Conservation (phyloP, 305 asterid genomes). For the Fraxinus baroniana region DNA sequence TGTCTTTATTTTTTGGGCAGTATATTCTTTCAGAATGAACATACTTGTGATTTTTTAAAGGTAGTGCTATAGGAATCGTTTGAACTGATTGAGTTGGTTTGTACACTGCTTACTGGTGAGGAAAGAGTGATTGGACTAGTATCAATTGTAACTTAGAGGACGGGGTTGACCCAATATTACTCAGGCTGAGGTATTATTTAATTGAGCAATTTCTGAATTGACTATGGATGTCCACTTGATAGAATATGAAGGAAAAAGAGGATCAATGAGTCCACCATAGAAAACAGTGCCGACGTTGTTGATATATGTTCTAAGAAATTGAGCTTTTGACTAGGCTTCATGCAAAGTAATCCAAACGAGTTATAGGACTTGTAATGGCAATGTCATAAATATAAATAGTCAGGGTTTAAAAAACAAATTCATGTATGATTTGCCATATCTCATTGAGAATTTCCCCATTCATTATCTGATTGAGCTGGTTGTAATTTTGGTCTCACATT, state of each 20-base stretch:
- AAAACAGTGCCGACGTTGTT: not conserved
- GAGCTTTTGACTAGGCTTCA: not conserved
- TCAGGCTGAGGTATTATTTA: not conserved
- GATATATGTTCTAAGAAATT: not conserved
- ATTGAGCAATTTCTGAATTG: not conserved
- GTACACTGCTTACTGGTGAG: not conserved
- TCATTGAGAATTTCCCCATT: not conserved
- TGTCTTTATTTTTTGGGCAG: not conserved
- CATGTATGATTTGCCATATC: not conserved
- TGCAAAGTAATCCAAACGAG: not conserved
- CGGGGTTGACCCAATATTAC: not conserved
- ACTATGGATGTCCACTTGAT: not conserved
- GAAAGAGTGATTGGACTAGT: not conserved
- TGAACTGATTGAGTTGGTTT: not conserved
- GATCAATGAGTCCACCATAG: not conserved
- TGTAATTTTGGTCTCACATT: slow-evolving; percentile 17
- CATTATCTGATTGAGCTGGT: not conserved
- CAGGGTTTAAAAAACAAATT: not conserved
- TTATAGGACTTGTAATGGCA: not conserved
- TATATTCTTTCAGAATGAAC: not conserved
- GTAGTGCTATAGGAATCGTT: not conserved
- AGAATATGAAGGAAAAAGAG: not conserved
- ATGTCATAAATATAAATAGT: not conserved
- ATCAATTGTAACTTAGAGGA: not conserved
- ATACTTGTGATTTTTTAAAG: not conserved